These are phyloP conservation scores for Aphanoascus verrucosus DNA, from an alignment of 2,329 filamentous ascomycete species.

Conservation along the genomic window DNA sequence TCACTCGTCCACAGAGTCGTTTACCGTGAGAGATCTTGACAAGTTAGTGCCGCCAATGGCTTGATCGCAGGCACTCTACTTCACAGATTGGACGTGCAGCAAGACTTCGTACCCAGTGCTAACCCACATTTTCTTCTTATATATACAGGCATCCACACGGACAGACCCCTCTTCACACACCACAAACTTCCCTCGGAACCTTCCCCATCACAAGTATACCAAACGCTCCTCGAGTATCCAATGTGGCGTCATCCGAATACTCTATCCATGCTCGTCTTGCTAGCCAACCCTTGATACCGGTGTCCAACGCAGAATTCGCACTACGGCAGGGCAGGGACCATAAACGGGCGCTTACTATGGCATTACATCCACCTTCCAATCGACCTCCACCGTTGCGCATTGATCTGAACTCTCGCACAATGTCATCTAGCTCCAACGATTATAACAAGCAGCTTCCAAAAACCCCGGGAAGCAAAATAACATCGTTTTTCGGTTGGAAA, in stretches of 20 bases:
- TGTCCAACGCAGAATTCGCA: constrained; percentile 56
- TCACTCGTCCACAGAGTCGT: constrained; percentile 22
- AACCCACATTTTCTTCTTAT: constrained; percentile 19
- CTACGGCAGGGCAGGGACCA: constrained; percentile 16
- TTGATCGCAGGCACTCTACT: not conserved
- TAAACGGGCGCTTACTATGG: constrained; percentile 35
- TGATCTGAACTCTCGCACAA: constrained; percentile 30
- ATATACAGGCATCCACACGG: constrained; percentile 33
- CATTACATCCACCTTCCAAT: constrained; percentile 30
- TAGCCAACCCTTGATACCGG: constrained; percentile 42
- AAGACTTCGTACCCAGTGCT: constrained; percentile 18
- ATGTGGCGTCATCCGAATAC: constrained; percentile 24
- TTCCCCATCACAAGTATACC: constrained; percentile 20
- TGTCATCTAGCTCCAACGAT: constrained; percentile 27
- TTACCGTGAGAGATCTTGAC: constrained; percentile 31
- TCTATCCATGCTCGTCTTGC: constrained; percentile 32
- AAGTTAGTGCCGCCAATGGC: constrained; percentile 24
- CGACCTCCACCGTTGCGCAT: constrained; percentile 36
- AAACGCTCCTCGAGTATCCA: constrained; percentile 25
- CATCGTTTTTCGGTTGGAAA: constrained; percentile 59
- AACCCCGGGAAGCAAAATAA: constrained; percentile 48
- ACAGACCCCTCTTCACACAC: constrained; percentile 23
- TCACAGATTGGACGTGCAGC: not conserved
- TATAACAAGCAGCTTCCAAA: constrained; percentile 34
- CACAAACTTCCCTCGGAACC: constrained; percentile 19